Conservation (phyloP, 768 basidiomycete genomes). For the Lentinus brumalis region DNA sequence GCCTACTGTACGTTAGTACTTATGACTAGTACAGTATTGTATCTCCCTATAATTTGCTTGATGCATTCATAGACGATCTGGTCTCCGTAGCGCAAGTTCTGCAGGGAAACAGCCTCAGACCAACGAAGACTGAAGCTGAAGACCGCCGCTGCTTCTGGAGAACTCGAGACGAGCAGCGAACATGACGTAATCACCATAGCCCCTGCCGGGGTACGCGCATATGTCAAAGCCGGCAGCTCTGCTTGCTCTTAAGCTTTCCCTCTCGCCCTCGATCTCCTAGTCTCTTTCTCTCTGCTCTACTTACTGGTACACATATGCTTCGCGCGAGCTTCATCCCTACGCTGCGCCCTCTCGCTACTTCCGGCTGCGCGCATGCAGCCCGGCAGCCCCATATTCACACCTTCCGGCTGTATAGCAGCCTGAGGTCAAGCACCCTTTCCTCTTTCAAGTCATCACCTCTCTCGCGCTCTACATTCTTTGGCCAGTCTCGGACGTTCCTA, state of each 20-base stretch:
- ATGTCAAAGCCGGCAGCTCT: slow-evolving; percentile 7
- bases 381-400: slow-evolving; percentile 21
- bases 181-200: slow-evolving; percentile 10
- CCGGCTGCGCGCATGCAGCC: slow-evolving; percentile 20
- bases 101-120: too few relatives aligned
- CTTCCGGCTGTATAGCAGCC: slow-evolving; percentile 35
- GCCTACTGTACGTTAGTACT: slow-evolving; percentile 2
- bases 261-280: neutral
- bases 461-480: slow-evolving; percentile 27
- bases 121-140: too few relatives aligned
- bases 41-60: neutral
- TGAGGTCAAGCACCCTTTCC: slow-evolving; percentile 34
- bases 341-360: slow-evolving; percentile 25
- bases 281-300: slow-evolving; percentile 2
- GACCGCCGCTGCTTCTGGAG: slow-evolving; percentile 1
- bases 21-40: slow-evolving; percentile 4
- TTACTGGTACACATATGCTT: slow-evolving; percentile 24
- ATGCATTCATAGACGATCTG: too few relatives aligned
- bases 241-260: neutral
- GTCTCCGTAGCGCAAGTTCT: too few relatives aligned
- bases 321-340: slow-evolving; percentile 25
- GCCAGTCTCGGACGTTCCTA: slow-evolving; percentile 47
- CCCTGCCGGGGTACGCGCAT: slow-evolving; percentile 10
- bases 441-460: slow-evolving; percentile 29
- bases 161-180: neutral